phyloP scores from a whole-genome alignment of 1,284 basidiomycete species.

The Pseudozyma sp. region DNA sequence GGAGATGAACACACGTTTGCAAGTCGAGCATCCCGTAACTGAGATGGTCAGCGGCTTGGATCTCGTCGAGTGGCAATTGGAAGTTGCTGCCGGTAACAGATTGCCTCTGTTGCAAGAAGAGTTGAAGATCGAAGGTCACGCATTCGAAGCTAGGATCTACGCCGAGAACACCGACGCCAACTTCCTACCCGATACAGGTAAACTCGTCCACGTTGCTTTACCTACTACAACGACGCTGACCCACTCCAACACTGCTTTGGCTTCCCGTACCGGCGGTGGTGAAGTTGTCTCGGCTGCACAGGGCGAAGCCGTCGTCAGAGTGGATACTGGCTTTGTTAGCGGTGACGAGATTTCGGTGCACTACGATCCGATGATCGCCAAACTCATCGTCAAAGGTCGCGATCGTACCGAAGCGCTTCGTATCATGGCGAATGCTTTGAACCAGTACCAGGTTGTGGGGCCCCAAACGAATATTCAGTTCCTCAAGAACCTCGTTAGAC shows the following conservation, averaged over 20 bases:
- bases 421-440: slow-evolving; percentile 81
- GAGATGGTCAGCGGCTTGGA: slow-evolving; percentile 94
- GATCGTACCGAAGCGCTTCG: slow-evolving; percentile 88
- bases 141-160: slow-evolving; percentile 96
- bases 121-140: slow-evolving; percentile 87
- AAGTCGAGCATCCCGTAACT: slow-evolving; percentile 85
- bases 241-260: slow-evolving; percentile 17
- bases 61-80: slow-evolving; percentile 91
- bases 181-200: slow-evolving; percentile 91
- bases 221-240: slow-evolving; percentile 69
- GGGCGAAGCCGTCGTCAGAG: slow-evolving; percentile 76
- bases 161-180: slow-evolving; percentile 77
- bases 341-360: slow-evolving; percentile 76
- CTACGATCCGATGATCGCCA: slow-evolving; percentile 94
- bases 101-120: slow-evolving; percentile 81
- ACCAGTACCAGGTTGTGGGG: slow-evolving; percentile 89
- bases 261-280: not conserved
- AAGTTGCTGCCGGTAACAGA: slow-evolving; percentile 85
- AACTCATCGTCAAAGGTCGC: slow-evolving; percentile 88
- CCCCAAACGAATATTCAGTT: slow-evolving; percentile 93
- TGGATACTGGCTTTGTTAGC: slow-evolving; percentile 89
- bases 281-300: slow-evolving; percentile 25
- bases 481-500: slow-evolving; percentile 80
- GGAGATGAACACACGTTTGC: slow-evolving; percentile 83
- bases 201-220: slow-evolving; percentile 77